Conservation (phyloP, 257 asterid genomes). For the Plantago major region DNA sequence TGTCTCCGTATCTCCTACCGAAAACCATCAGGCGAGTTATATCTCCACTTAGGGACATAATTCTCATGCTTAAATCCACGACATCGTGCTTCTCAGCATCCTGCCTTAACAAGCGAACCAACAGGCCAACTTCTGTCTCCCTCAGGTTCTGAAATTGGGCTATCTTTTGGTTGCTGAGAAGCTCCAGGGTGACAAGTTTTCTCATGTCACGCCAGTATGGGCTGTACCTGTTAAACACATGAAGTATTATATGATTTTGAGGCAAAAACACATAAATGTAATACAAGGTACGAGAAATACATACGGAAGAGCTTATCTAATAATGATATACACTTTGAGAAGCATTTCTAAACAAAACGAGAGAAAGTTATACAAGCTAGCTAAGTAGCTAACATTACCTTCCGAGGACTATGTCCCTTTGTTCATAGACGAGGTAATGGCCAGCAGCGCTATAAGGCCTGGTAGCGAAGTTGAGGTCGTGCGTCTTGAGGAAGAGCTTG, state of each 20-base stretch:
- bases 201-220: constrained; percentile 40
- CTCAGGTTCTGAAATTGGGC: constrained; percentile 29
- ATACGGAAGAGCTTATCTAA: no score
- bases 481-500: constrained; percentile 37
- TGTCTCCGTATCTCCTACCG: constrained; percentile 35
- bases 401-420: constrained; percentile 12
- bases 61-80: constrained; percentile 25
- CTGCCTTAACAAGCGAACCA: constrained; percentile 17
- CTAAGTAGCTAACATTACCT: not conserved
- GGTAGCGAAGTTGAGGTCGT: constrained; percentile 31
- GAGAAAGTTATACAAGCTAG: no score
- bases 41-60: constrained; percentile 23
- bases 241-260: no score
- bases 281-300: no score
- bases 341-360: no score
- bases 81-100: constrained; percentile 10
- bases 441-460: constrained; percentile 16
- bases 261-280: no score
- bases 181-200: constrained; percentile 31
- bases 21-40: constrained; percentile 35
- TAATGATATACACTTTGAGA: no score
- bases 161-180: constrained; percentile 25
- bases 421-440: constrained; percentile 16
- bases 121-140: constrained; percentile 19
- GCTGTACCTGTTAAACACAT: no score